Percentiles rank a stretch among this genome's conserved stretches.
These are phyloP conservation scores for Pseudocercospora fuligena DNA, from an alignment of 2,329 filamentous ascomycete genomes.

Conservation along the genomic window DNA sequence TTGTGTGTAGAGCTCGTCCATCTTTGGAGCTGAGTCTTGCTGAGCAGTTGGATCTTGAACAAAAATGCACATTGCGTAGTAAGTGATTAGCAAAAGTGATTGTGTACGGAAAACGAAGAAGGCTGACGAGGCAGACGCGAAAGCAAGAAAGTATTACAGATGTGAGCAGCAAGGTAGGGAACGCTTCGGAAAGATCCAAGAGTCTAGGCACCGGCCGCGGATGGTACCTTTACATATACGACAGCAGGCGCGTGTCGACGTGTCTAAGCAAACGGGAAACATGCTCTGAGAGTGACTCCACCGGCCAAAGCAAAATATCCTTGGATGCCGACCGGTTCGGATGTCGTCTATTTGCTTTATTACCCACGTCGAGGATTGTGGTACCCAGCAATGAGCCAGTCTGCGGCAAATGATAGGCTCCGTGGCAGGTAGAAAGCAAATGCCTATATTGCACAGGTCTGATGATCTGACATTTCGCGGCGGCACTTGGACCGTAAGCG, in stretches of 20 bases:
- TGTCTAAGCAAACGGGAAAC: constrained; percentile 12
- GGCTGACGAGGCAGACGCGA: neutral
- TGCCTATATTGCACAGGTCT: constrained; percentile 14
- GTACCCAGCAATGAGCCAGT: constrained; percentile 6
- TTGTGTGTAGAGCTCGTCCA: neutral
- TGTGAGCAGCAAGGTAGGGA: neutral
- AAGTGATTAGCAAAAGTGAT: neutral
- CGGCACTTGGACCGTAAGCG: constrained; percentile 18
- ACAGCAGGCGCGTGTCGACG: constrained; percentile 2
- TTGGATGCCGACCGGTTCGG: constrained; percentile 3
- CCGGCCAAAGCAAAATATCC: constrained; percentile 5
- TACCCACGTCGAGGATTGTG: constrained; percentile 4
- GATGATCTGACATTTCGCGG: constrained; percentile 19
- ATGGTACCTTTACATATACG: constrained; percentile 16
- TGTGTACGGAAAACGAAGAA: neutral
- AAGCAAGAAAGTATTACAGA: neutral
- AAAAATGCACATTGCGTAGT: constrained; percentile 1
- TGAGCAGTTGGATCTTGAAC: neutral
- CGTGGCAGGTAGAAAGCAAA: neutral
- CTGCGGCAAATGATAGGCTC: constrained; percentile 18
- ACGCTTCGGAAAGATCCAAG: neutral
- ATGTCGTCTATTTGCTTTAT: constrained; percentile 25
- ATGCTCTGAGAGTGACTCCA: constrained; percentile 9
- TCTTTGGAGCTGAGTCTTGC: neutral
- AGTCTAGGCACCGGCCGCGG: neutral